Conservation (phyloP, 2,329 filamentous ascomycete genomes). For the Sporothrix humicola region DNA sequence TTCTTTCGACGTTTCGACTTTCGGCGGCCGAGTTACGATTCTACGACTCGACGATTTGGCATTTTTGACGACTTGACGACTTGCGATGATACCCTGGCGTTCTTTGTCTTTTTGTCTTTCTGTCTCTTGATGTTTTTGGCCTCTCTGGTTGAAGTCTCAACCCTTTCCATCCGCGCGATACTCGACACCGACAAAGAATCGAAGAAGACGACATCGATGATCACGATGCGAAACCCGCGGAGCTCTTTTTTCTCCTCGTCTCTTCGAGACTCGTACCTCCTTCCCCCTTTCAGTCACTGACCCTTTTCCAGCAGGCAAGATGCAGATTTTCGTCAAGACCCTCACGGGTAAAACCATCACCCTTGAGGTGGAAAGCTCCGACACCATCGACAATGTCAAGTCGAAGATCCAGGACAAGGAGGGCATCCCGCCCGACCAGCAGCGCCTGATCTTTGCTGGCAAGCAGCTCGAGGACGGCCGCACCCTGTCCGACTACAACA, state of each 20-base stretch:
- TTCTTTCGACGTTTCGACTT: slow-evolving; percentile 39
- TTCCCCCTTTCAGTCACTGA: slow-evolving; percentile 32
- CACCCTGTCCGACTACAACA: slow-evolving; percentile 99
- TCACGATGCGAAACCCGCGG: slow-evolving; percentile 19
- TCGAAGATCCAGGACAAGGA: slow-evolving; percentile 99
- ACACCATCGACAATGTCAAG: slow-evolving; percentile 99
- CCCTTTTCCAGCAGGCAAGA: slow-evolving; percentile 61
- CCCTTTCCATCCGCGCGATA: neutral
- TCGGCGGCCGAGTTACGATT: slow-evolving; percentile 38
- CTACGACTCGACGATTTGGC: neutral
- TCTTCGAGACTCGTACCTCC: too few relatives aligned
- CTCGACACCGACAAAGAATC: slow-evolving; percentile 32
- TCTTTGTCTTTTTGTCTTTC: neutral
- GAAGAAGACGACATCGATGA: slow-evolving; percentile 23
- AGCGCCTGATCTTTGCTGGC: slow-evolving; percentile 99
- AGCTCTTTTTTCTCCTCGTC: neutral
- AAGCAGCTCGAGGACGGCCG: slow-evolving; percentile 99
- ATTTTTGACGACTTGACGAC: neutral
- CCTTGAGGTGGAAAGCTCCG: slow-evolving; percentile 99
- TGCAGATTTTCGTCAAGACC: slow-evolving; percentile 81
- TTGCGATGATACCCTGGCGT: neutral
- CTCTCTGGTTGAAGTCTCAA: neutral
- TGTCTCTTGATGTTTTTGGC: neutral
- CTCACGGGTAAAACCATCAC: slow-evolving; percentile 99
- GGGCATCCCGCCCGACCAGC: slow-evolving; percentile 98